Base-by-base conservation (phyloP, 2,329 filamentous ascomycete species). In the Paraconiothyrium sp. region DNA sequence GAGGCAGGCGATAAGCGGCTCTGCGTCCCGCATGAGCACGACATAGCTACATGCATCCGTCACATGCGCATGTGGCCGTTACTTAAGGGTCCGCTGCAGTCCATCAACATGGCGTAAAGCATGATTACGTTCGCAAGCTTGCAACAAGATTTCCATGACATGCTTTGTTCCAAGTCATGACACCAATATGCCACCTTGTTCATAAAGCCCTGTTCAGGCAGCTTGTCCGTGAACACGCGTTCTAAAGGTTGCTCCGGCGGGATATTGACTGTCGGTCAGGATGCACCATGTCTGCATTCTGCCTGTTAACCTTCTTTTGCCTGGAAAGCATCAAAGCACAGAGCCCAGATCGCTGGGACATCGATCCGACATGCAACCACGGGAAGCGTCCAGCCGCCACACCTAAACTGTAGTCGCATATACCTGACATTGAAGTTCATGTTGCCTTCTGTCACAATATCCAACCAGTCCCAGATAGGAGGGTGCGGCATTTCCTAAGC, bases 31-130 rank as follows among this genome's bases (percentile, higher is more conserved):
- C 70, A 72, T 72, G 67, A 66, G 76, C 75, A 77, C 73, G 73
- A 76, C 74, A 77, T 77, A 68, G 58, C 59, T 73, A 59, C 72
- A 50, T 75, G 73, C 74, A 67, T 75, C 65, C 74, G 67, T 75
- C 65, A 60, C 59, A 66, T 71, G 71, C 67, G 67, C 69, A 58
- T 71, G 63, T 66, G 39, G 71, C 69, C 69, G 67, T 69, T 62
- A 58, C 66, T 67, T 70, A 59, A 68, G 67, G 71, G 67, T 68
- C 68, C 72, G 72, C 72, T 70, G 68, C 70, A 76, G 69, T 66
- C 64, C 68, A 62, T 62, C 61, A 64, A 61, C 39, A 74, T 67
- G 56, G 62, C 66, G 54, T 69, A 35, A 65, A 47, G 43, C 68
- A 57, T 68, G 47, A 68, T 67, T 67, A 60, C 66, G 59, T 66